Percentiles rank a stretch among this genome's conserved stretches.
Evolutionary conservation across 2,329 filamentous ascomycete genomes (phyloP).

Genomic region (Monilinia laxa): DNA sequence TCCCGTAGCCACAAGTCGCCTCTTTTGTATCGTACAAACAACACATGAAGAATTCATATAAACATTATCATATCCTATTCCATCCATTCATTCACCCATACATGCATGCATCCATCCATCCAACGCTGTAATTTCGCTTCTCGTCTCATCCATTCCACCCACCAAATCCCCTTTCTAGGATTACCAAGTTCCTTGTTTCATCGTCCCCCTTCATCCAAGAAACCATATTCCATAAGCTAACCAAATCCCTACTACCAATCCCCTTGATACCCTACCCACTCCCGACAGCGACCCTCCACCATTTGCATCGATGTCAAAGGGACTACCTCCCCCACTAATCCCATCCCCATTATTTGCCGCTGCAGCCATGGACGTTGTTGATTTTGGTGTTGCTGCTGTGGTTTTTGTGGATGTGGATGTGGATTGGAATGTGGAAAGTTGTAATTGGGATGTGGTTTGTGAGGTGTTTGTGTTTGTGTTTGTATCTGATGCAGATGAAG

Average conservation of each 20-base stretch:
- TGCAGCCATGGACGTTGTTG: neutral
- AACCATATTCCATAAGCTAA: neutral
- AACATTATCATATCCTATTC: neutral
- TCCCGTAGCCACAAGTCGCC: neutral
- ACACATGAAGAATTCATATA: neutral
- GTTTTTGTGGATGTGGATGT: slow-evolving; percentile 5
- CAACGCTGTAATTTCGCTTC: neutral
- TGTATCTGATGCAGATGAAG: neutral
- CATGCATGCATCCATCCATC: neutral
- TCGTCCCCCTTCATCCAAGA: neutral
- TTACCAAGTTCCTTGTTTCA: neutral
- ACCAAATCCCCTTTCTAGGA: neutral
- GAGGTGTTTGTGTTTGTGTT: neutral
- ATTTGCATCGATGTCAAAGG: slow-evolving; percentile 25
- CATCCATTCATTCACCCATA: neutral
- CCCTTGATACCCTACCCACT: neutral
- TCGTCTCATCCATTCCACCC: too few species aligned
- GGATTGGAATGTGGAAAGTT: neutral
- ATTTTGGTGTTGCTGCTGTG: neutral
- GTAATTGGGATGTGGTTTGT: neutral
- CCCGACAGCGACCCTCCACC: neutral
- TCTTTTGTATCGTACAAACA: neutral
- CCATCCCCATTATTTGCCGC: slow-evolving; percentile 2
- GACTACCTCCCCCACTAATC: slow-evolving; percentile 24
- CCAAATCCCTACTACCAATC: neutral